Percentiles rank a stretch among this genome's conserved stretches.
phyloP scores from a whole-genome alignment of 164 flowering plant species.

The grape (Vitis vinifera) region DNA sequence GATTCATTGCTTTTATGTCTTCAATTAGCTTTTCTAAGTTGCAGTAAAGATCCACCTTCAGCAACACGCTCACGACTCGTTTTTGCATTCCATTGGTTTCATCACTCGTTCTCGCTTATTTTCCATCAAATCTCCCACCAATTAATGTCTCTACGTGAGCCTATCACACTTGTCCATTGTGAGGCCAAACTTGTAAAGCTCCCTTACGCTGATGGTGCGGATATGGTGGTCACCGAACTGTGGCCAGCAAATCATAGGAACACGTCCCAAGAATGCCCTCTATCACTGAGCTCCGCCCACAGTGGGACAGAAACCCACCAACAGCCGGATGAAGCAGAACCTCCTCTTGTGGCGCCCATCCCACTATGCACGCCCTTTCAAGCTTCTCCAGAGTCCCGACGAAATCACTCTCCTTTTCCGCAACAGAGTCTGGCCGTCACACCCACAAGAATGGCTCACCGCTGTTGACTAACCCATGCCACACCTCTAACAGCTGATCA shows the following conservation, averaged over 20 bases:
- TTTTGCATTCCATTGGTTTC: not conserved
- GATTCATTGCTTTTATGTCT: not conserved
- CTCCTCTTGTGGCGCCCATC: slow-evolving; percentile 23
- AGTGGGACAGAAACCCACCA: slow-evolving; percentile 17
- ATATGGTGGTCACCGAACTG: slow-evolving; percentile 17
- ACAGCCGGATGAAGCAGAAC: slow-evolving; percentile 9
- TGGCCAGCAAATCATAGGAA: slow-evolving; percentile 27
- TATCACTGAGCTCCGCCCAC: slow-evolving; percentile 16
- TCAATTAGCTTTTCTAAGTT: slow-evolving; percentile 8
- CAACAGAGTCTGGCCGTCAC: slow-evolving; percentile 7
- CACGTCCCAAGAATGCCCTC: slow-evolving; percentile 13
- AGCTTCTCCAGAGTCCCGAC: slow-evolving; percentile 1
- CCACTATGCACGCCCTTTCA: slow-evolving; percentile 6
- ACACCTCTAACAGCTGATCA: slow-evolving; percentile 12
- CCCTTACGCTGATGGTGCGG: slow-evolving; percentile 16
- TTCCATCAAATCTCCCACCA: slow-evolving; percentile 11
- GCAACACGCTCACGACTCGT: slow-evolving; percentile 5
- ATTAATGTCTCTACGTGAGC: slow-evolving; percentile 2
- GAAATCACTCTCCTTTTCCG: not conserved
- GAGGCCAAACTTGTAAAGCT: slow-evolving; percentile 23
- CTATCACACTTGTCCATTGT: slow-evolving; percentile 24
- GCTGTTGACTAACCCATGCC: slow-evolving; percentile 22
- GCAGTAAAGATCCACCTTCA: slow-evolving; percentile 4
- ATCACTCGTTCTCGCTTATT: not conserved
- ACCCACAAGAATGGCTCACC: slow-evolving; percentile 24